Conservation (phyloP, 768 basidiomycete species). For the Suillus subalutaceus region DNA sequence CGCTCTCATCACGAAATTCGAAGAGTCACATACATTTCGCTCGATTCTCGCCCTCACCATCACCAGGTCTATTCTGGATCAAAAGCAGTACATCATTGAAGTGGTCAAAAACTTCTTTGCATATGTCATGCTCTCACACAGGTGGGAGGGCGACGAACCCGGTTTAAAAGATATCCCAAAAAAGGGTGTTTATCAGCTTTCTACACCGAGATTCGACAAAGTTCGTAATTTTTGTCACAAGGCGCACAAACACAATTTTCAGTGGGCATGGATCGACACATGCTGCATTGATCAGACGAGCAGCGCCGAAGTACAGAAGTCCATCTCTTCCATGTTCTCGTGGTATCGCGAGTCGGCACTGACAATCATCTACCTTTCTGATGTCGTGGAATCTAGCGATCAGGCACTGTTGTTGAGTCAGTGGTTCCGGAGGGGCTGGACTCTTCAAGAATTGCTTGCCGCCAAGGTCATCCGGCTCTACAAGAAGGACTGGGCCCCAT, state of each 20-base stretch:
- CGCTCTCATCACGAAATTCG: constrained; percentile 21
- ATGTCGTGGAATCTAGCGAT: constrained; percentile 17
- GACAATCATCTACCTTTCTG: constrained; percentile 33
- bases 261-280: constrained; percentile 34
- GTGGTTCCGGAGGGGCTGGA: constrained; percentile 26
- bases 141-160: constrained; percentile 24
- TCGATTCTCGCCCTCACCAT: constrained; percentile 6
- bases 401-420: constrained; percentile 22
- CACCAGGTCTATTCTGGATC: not conserved
- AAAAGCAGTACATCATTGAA: constrained; percentile 1
- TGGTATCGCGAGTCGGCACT: constrained; percentile 34
- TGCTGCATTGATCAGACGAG: constrained; percentile 34
- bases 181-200: constrained; percentile 16
- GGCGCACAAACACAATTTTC: constrained; percentile 21
- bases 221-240: constrained; percentile 25
- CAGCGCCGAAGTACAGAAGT: constrained; percentile 33
- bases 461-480: constrained; percentile 27
- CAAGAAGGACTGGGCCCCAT: constrained; percentile 27
- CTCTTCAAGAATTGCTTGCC: constrained; percentile 34
- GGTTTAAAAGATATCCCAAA: not conserved
- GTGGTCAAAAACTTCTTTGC: constrained; percentile 26
- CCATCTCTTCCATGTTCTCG: constrained; percentile 36
- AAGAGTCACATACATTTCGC: constrained; percentile 13
- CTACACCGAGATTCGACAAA: constrained; percentile 13
- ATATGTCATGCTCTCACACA: constrained; percentile 31